A percentile compares a stretch with the other conserved stretches of the same genome.
Conservation (phyloP, 2,329 filamentous ascomycete species). For the Fusarium marasasianum region DNA sequence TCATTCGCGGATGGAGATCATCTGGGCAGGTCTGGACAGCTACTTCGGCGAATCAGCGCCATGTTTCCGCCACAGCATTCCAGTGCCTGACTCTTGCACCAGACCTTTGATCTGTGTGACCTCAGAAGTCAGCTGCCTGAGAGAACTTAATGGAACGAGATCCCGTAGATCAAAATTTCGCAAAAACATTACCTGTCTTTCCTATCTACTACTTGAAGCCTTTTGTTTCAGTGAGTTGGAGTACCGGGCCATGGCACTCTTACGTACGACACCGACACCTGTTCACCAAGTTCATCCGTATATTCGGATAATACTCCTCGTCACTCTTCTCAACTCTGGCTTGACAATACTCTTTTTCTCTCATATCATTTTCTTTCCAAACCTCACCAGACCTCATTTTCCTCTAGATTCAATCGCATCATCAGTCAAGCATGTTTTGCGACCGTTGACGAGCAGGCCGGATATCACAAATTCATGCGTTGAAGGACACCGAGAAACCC, state of each 20-base stretch:
- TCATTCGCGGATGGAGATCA: background rate
- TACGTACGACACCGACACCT: background rate
- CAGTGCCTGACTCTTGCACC: background rate
- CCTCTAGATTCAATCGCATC: background rate
- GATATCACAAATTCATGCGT: background rate
- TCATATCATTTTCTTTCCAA: background rate
- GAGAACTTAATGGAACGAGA: background rate
- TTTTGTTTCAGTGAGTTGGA: background rate
- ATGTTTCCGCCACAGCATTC: background rate
- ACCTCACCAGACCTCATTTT: fast-evolving
- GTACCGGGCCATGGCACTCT: background rate
- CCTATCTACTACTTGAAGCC: no score
- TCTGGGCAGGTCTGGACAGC: background rate
- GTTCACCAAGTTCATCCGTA: background rate
- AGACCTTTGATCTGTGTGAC: background rate
- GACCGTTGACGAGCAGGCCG: background rate
- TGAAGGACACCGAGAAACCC: background rate
- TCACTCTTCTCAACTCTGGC: background rate
- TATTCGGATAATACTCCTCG: background rate
- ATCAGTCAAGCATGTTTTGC: background rate
- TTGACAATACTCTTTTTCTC: background rate
- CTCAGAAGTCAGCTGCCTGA: background rate
- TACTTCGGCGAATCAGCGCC: background rate
- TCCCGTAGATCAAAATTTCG: background rate
- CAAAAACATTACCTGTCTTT: no score